These are phyloP conservation scores for Peronospora destructor DNA, from an alignment of 352 stramenopile species.

Conservation along the genomic window DNA sequence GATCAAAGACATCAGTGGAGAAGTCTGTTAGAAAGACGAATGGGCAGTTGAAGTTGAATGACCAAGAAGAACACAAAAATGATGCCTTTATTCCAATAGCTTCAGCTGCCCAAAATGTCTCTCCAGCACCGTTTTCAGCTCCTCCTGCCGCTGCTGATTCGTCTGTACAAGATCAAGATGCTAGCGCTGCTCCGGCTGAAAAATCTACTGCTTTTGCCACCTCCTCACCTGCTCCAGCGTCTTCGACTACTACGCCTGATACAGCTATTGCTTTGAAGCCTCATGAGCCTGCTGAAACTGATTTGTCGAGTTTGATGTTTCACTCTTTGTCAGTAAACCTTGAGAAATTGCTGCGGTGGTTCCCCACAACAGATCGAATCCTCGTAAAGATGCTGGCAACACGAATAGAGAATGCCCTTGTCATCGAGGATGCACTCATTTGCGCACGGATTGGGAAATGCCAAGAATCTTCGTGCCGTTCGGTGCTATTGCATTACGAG, in stretches of 20 bases:
- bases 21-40: not conserved
- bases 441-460: slow-evolving; percentile 33
- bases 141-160: not conserved
- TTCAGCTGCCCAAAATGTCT: not conserved
- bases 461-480: slow-evolving; percentile 21
- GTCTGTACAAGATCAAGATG: not conserved
- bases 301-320: not conserved
- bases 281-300: not conserved
- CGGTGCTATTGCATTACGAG: slow-evolving; percentile 25
- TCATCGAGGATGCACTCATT: slow-evolving; percentile 36
- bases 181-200: not conserved
- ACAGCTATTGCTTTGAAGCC: not conserved
- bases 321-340: slow-evolving; percentile 18
- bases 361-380: slow-evolving; percentile 23
- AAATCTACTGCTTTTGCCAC: not conserved
- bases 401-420: slow-evolving; percentile 26
- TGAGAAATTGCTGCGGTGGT: slow-evolving; percentile 28
- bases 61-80: slow-evolving; percentile 4
- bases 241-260: not conserved
- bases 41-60: not conserved
- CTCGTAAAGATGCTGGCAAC: slow-evolving; percentile 23
- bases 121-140: not conserved
- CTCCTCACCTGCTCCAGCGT: slow-evolving; percentile 1
- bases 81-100: not conserved
- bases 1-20: not conserved